A percentile compares a stretch with the other conserved stretches of the same genome.
These are phyloP conservation scores for Suillus occidentalis DNA, from an alignment of 768 basidiomycete species.

Conservation along the genomic window DNA sequence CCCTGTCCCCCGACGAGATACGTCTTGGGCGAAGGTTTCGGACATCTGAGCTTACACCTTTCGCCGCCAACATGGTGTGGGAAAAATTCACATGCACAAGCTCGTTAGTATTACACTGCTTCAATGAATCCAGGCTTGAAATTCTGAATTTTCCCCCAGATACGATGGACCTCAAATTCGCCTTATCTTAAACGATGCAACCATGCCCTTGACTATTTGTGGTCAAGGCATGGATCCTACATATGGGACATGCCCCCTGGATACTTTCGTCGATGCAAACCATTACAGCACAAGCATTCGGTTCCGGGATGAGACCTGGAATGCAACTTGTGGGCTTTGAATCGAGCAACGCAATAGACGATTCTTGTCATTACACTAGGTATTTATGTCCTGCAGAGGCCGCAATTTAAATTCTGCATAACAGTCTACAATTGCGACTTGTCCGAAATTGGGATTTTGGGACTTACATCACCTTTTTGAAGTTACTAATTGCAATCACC, in stretches of 20 bases:
- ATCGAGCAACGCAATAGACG: neutral
- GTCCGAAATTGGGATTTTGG: neutral
- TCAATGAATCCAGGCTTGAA: neutral
- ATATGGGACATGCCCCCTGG: constrained; percentile 40
- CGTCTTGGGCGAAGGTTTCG: constrained; percentile 34
- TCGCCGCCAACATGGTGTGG: constrained; percentile 45
- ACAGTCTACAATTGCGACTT: neutral
- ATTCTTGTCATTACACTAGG: neutral
- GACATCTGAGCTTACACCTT: constrained; percentile 42
- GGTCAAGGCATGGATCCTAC: constrained; percentile 26
- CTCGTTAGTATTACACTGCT: constrained; percentile 23
- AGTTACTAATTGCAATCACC: too few relatives aligned
- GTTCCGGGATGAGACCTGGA: constrained; percentile 38
- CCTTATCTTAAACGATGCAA: constrained; percentile 41
- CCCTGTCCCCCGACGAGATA: constrained; percentile 30
- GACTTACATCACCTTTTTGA: neutral
- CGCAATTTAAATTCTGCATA: neutral
- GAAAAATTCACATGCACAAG: constrained; percentile 39
- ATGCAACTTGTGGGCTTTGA: constrained; percentile 32
- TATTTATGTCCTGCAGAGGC: neutral
- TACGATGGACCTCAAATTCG: constrained; percentile 39
- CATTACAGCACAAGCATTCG: constrained; percentile 22
- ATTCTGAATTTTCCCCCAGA: constrained; percentile 16
- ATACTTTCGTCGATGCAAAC: constrained; percentile 33
- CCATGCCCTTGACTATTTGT: constrained; percentile 40